Base-by-base conservation (phyloP, 2,329 filamentous ascomycete genomes). In the Botrytis hyacinthi region DNA sequence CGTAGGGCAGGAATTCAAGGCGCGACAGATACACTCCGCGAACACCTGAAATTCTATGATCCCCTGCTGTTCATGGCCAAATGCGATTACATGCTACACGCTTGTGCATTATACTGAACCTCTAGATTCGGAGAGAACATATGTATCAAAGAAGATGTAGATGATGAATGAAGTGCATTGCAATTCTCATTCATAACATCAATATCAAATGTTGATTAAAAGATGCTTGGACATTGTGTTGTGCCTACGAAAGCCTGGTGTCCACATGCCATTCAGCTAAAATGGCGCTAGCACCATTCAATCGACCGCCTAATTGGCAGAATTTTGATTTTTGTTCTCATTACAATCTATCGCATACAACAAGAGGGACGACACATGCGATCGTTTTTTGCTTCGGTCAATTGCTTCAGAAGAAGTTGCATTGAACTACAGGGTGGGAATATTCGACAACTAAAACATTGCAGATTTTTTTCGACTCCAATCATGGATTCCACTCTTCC, bases 401-500 rank as follows among this genome's bases (percentile, higher is more conserved):
- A 69, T 44, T 69, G n/a, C 66, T 69, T 69, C 66, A 69, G 18
- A 42, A 69, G n/a, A 42, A 57, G 37, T 44, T n/a, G 48, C 18
- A 57, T 57, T 57, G 40, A 14, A 57, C n/a, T 22, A 6, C 48
- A 57, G 35, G 3, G 18, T 57, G n/a, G 22, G 29, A 18, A 5
- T 22, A 26, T 18, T 29, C 48, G 48, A n/a, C 66, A 69, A 35
- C 29, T 42, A 18, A 26, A 57, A 22, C 22, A 42, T 18, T 22
- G 42, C 22, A 42, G 37, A 69, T 69, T 57, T 12, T 69, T 26
- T 26, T 69, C 66, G 18, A n/a, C n/a, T 32, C 40, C 57, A 18
- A 40, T 32, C 40, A 71, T 71, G 69, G 29, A 71, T n/a, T n/a
- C 51, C 8, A 71, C 48, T 26, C 60, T 71, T 37, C 73, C 74